Base-by-base conservation (phyloP, 2,329 filamentous ascomycete species). In the Lecanicillium sp. region DNA sequence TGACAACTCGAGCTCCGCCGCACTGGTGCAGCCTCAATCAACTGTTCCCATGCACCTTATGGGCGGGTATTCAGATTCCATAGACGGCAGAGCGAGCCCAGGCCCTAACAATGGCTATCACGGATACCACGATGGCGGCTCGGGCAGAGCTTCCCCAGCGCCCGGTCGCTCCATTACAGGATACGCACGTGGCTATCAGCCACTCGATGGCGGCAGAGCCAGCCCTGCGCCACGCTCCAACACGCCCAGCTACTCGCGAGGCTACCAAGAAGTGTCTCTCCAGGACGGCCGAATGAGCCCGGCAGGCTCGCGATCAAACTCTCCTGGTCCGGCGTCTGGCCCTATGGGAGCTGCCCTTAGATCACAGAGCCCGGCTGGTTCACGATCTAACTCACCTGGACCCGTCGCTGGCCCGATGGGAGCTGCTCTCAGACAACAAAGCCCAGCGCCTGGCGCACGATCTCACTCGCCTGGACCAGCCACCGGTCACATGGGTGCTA, bases 21-120 rank as follows among this genome's bases (percentile, higher is more conserved):
- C 74, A 5, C 66, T 83, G 1, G 73, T 83, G 12, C 60, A 63
- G 36, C 70, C 74, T 30, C 79, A 79, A 1, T 76, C 76, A 0
- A 67, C 67, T 9, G 75, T 78, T 64, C 71, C 77, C 1, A 58
- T 75, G 41, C 19, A 24, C n/a, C 21, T 40, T 6, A 32, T 27
- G 15, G 26, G 15, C 17, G 45, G 47, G 4, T 49, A 44, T 20
- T 33, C 32, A 10, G 41, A 49, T 1, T 12, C 47, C 11, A 62
- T 65, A 10, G 59, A 59, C 23, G 68, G 66, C 2, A 14, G 47
- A 19, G 11, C 20, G n/a, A 49, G 47, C 15, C 40, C 40, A 3
- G 39, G 24, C 14, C 44, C 35, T 19, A 23, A 35, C 27, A 24
- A 8, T 12, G 33, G 14, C 10, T 44, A 44, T 6, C 27, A 30